Percentiles rank a stretch among this genome's conserved stretches.
phyloP scores from a whole-genome alignment of 108 stramenopile species.

The Stephanodiscus triporus region DNA sequence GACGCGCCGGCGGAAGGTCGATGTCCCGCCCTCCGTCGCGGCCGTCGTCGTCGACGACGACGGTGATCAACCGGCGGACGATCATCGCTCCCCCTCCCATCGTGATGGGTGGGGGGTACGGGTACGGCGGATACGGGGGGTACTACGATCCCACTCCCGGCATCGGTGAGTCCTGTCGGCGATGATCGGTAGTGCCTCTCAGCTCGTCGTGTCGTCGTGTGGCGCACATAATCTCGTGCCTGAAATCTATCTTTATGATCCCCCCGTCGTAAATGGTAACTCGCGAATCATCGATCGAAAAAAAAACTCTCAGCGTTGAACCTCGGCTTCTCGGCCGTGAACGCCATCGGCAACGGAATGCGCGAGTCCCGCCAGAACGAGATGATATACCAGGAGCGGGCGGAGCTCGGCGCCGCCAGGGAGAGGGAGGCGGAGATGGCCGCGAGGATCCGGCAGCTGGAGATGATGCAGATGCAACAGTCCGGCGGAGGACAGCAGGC shows the following conservation, averaged over 20 bases:
- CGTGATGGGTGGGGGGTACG: constrained; percentile 39
- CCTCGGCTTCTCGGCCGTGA: constrained; percentile 41
- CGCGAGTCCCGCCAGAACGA: constrained; percentile 50
- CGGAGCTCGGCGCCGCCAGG: constrained; percentile 30
- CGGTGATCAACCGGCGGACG: constrained; percentile 38
- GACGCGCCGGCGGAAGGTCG: constrained; percentile 47
- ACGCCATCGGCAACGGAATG: constrained; percentile 46
- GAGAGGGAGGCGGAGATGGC: constrained; percentile 49
- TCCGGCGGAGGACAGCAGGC: not conserved
- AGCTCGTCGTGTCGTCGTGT: too few species aligned
- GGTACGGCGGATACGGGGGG: constrained; percentile 39
- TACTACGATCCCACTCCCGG: constrained; percentile 47
- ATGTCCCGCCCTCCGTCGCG: constrained; percentile 17
- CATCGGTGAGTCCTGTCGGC: constrained; percentile 24
- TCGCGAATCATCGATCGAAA: not conserved
- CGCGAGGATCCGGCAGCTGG: constrained; percentile 41
- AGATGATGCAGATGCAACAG: constrained; percentile 50
- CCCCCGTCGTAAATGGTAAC: too few species aligned
- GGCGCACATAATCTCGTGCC: too few species aligned
- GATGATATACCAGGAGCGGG: constrained; percentile 37
- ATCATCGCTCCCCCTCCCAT: constrained; percentile 28
- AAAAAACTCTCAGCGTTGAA: constrained; percentile 24
- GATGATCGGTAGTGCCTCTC: too few species aligned
- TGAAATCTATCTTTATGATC: not conserved
- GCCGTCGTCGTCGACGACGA: constrained; percentile 9